Evolutionary conservation across 805 yeast genomes (phyloP).

Genomic region (Metschnikowia cerradonensis): DNA sequence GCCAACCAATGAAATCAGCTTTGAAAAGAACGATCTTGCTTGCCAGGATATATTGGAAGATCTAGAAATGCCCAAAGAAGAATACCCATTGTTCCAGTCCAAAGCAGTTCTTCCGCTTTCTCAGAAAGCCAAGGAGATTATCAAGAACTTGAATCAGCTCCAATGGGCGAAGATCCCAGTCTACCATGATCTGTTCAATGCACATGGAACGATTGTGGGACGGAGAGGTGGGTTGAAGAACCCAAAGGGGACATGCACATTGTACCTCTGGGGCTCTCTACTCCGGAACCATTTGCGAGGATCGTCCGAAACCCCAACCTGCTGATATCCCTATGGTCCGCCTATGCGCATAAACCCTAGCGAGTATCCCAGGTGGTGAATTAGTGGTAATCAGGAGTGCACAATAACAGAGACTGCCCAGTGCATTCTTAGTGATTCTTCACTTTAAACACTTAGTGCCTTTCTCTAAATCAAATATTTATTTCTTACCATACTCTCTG

Average conservation of each 20-base stretch:
- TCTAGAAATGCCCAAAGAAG: slow-evolving; percentile 1
- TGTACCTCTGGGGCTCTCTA: slow-evolving; percentile 48
- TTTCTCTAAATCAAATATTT: neutral
- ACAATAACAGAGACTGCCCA: neutral
- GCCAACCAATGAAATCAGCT: slow-evolving; percentile 18
- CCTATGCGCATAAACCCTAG: too few relatives aligned
- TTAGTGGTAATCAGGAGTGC: too few relatives aligned
- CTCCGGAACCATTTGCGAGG: slow-evolving; percentile 27
- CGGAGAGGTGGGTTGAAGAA: slow-evolving; percentile 57
- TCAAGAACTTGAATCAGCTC: slow-evolving; percentile 54
- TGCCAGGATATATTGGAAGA: neutral
- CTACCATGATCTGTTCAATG: slow-evolving; percentile 64
- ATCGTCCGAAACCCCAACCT: neutral
- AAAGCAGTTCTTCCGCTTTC: slow-evolving; percentile 37
- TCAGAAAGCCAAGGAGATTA: slow-evolving; percentile 37
- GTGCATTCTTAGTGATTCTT: neutral
- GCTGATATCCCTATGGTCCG: neutral
- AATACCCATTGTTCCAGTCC: slow-evolving; percentile 28
- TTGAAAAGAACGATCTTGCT: slow-evolving; percentile 22
- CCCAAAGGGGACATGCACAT: slow-evolving; percentile 49
- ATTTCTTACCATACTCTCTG: neutral
- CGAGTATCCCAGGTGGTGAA: too few relatives aligned
- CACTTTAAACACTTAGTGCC: too few relatives aligned
- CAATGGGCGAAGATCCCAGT: slow-evolving; percentile 78
- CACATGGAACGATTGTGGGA: slow-evolving; percentile 86